Conservation (phyloP, 2,329 filamentous ascomycete species). For the Talaromyces sp. region DNA sequence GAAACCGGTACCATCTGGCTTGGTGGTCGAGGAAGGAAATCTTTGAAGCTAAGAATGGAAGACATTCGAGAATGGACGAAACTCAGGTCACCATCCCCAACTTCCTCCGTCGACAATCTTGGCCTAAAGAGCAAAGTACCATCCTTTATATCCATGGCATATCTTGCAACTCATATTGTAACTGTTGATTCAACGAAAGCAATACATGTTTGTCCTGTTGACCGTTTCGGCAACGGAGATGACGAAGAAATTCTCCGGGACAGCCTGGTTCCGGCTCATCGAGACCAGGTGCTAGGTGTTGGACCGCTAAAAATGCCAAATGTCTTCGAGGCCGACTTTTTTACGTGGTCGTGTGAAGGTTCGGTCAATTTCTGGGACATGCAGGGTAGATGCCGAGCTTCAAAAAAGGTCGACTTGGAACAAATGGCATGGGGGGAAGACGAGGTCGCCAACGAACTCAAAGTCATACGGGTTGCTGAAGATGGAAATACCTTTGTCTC, state of each 20-base stretch:
- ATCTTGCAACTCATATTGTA: constrained; percentile 63
- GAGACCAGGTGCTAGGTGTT: constrained; percentile 65
- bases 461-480: constrained; percentile 55
- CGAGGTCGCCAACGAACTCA: constrained; percentile 54
- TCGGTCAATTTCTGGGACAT: constrained; percentile 77
- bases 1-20: constrained; percentile 60
- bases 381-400: constrained; percentile 64
- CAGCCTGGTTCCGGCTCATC: constrained; percentile 52
- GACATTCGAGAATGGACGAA: constrained; percentile 34
- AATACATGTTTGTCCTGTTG: constrained; percentile 61
- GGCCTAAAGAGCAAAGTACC: constrained; percentile 31
- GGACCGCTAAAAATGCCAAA: constrained; percentile 61
- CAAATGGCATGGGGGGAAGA: constrained; percentile 47
- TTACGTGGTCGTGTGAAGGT: constrained; percentile 84
- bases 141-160: constrained; percentile 63
- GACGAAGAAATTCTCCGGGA: constrained; percentile 29
- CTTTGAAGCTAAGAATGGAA: constrained; percentile 46
- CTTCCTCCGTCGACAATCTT: constrained; percentile 21
- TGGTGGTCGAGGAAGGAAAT: constrained; percentile 62
- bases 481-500: constrained; percentile 67
- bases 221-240: constrained; percentile 30
- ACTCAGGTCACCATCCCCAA: constrained; percentile 26
- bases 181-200: constrained; percentile 72
- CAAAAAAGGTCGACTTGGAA: constrained; percentile 66
- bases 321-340: constrained; percentile 65